Evolutionary conservation across 371 early-diverging fungal species (phyloP).

Genomic region (Mucor ambiguus): DNA sequence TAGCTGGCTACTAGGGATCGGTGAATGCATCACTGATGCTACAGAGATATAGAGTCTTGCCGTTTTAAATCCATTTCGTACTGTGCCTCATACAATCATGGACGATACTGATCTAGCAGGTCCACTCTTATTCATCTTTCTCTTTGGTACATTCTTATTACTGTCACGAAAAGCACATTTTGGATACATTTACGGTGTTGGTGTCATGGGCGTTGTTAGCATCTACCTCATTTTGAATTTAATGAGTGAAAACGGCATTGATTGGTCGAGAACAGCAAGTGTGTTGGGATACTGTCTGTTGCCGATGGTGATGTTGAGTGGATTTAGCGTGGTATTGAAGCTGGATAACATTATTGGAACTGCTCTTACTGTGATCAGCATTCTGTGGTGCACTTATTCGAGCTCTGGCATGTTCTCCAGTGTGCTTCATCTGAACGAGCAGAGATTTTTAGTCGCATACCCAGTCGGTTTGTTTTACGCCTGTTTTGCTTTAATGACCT

Average conservation of each 20-base stretch:
- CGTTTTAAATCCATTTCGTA: conserved; percentile 89
- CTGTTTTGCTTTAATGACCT: conserved; percentile 93
- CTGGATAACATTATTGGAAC: conserved; percentile 62
- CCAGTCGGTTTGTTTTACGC: conserved; percentile 94
- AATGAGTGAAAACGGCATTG: conserved; percentile 91
- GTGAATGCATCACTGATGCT: background rate
- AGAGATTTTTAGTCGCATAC: conserved; percentile 94
- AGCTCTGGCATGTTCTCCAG: conserved; percentile 96
- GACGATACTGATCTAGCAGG: conserved; percentile 96
- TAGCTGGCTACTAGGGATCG: background rate
- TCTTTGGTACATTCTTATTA: conserved; percentile 86
- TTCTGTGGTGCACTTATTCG: conserved; percentile 94
- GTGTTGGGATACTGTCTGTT: conserved; percentile 96
- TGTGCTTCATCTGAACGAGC: conserved; percentile 89
- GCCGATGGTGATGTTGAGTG: conserved; percentile 89
- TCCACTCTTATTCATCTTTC: conserved; percentile 87
- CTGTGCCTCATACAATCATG: conserved; percentile 90
- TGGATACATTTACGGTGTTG: conserved; percentile 97
- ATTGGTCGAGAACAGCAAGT: conserved; percentile 87
- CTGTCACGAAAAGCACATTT: conserved; percentile 94
- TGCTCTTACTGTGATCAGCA: conserved; percentile 65
- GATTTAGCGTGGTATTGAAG: conserved; percentile 56
- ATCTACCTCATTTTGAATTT: conserved; percentile 90
- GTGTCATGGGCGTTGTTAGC: conserved; percentile 85
- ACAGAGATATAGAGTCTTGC: conserved; percentile 64